phyloP scores from a whole-genome alignment of 1,284 basidiomycete species.

The Apiotrichum montevideense region DNA sequence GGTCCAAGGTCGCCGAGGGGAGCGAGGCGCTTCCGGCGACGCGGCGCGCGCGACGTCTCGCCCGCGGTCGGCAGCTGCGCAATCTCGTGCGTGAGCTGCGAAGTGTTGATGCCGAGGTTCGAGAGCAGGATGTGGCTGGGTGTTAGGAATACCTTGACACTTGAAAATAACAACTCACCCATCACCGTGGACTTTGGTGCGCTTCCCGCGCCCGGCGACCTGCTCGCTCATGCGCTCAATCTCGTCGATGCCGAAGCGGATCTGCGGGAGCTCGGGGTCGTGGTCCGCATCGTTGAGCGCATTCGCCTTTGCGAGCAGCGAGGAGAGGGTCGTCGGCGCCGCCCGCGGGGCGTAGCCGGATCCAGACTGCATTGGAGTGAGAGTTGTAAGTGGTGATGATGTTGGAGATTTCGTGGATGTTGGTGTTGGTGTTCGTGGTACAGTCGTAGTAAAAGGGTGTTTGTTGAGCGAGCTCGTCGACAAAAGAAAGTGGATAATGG shows the following conservation, averaged over 20 bases:
- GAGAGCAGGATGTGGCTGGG: conserved; percentile 35
- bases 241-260: conserved; percentile 42
- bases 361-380: conserved; percentile 10
- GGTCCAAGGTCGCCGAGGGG: conserved; percentile 28
- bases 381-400: background rate
- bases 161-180: conserved; percentile 26
- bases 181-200: conserved; percentile 27
- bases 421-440: background rate
- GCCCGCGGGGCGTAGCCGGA: conserved; percentile 6
- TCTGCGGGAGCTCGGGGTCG: conserved; percentile 40
- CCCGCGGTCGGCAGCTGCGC: conserved; percentile 25
- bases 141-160: background rate
- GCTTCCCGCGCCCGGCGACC: conserved; percentile 33
- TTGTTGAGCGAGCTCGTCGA: background rate
- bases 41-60: conserved; percentile 13
- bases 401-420: background rate
- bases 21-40: conserved; percentile 22
- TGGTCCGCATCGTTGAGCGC: conserved; percentile 31
- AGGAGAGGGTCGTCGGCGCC: conserved; percentile 25
- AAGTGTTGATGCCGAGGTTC: conserved; percentile 43
- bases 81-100: conserved; percentile 39
- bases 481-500: background rate
- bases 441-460: no score
- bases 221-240: conserved; percentile 42
- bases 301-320: conserved; percentile 39